phyloP scores from a whole-genome alignment of 2,329 filamentous ascomycete species.

The Pyricularia pennisetigena region DNA sequence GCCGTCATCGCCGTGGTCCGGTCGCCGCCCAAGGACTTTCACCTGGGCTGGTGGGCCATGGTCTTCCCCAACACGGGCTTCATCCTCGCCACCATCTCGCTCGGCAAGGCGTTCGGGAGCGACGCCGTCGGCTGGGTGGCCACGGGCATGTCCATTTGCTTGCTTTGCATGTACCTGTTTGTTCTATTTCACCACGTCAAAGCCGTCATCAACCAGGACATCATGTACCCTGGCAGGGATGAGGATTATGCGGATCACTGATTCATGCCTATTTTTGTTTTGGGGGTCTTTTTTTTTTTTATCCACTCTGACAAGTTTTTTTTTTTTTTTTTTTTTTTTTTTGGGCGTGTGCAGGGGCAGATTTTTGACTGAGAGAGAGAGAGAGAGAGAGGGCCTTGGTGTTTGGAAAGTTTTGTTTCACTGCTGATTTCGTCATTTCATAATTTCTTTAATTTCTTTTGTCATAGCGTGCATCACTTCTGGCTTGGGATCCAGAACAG shows the following conservation, averaged over 20 bases:
- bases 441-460: not conserved
- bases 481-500: not conserved
- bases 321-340: not conserved
- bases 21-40: slow-evolving; percentile 25
- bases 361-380: not conserved
- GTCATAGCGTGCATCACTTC: not conserved
- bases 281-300: too few relatives aligned
- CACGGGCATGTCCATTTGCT: slow-evolving; percentile 42
- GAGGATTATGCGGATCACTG: slow-evolving; percentile 30
- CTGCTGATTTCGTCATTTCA: not conserved
- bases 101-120: slow-evolving; percentile 43
- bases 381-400: too few relatives aligned
- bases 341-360: not conserved
- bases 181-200: slow-evolving; percentile 36
- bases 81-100: slow-evolving; percentile 46
- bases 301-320: too few relatives aligned
- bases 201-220: slow-evolving; percentile 38
- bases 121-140: slow-evolving; percentile 40
- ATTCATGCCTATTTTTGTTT: not conserved
- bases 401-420: not conserved
- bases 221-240: slow-evolving; percentile 50
- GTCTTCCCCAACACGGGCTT: slow-evolving; percentile 59
- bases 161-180: slow-evolving; percentile 46
- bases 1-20: slow-evolving; percentile 32
- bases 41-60: slow-evolving; percentile 51